Evolutionary conservation across 2,329 filamentous ascomycete genomes (phyloP), one percentile per base, ranked within the genome.

Genomic region (Phymatotrichopsis omnivora): DNA sequence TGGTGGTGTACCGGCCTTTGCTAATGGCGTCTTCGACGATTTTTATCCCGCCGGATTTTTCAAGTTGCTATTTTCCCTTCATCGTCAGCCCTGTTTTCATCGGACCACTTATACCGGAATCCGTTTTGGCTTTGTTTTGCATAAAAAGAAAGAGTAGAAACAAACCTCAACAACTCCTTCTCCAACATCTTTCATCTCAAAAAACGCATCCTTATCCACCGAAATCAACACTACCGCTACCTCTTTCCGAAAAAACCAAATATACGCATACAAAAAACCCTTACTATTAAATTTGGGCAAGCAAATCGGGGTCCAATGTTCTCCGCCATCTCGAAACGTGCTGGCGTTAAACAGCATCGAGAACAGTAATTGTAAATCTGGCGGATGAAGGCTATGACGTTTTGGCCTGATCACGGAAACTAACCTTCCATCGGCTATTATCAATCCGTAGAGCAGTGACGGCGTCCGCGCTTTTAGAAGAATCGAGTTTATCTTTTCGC

Each of bases 281-380:
- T 80, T 83, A 63, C 85, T 96, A 67, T 98, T 98, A 67, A 98
- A 98, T 4, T 87, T 89, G 0, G 91, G 93, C 3, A 98, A 73
- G 59, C 91, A 98, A 5, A 98, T 72, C 0, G 91, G 91, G 36
- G 96, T 89, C 91, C 91, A 98, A 58, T 89, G 95, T 64, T 98
- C 91, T 23, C 89, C 91, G n/a, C 76, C 56, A 16, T 85, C 82
- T 61, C 91, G 89, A 61, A 98, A 82, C 32, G 85, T 82, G 37
- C 85, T 85, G 2, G 89, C 91, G 66, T 93, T 87, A 59, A 98
- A 98, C 2, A 98, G 76, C 93, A 98, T 98, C 61, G 96, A 96
- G 71, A 98, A 98, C 50, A 98, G 87, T 34, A 98, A 74, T 60
- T 95, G 89, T 19, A 98, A 71, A 61, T 98, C 91, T 53, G 87